Conservation (phyloP, 2,329 filamentous ascomycete species). For the Apiospora aurea region DNA sequence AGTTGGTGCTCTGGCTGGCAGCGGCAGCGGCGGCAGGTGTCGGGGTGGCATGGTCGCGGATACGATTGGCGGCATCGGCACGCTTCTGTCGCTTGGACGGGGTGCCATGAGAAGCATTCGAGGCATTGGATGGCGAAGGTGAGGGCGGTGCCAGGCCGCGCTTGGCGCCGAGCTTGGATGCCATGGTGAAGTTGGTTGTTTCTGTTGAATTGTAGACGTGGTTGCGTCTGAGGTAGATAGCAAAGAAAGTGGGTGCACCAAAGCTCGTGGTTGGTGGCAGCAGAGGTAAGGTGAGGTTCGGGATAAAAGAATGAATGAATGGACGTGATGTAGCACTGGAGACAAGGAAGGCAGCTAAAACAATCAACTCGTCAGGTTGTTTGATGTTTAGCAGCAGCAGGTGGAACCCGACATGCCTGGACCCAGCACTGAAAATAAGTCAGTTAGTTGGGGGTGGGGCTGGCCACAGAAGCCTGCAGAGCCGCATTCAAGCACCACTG, state of each 20-base stretch:
- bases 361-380: not conserved
- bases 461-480: not conserved
- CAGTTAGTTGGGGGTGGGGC: not conserved
- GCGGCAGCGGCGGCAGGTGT: slow-evolving; percentile 45
- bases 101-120: slow-evolving; percentile 56
- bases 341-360: not conserved
- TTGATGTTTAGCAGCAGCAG: not conserved
- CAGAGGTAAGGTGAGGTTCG: not conserved
- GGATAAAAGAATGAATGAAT: not conserved
- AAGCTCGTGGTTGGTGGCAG: not conserved
- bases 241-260: slow-evolving; percentile 2
- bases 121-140: slow-evolving; percentile 64
- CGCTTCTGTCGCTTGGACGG: slow-evolving; percentile 73
- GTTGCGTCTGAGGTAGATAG: not conserved
- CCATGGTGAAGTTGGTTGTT: slow-evolving; percentile 42
- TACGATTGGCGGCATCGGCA: slow-evolving; percentile 39
- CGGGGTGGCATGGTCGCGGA: slow-evolving; percentile 33
- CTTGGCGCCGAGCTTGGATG: slow-evolving; percentile 65
- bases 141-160: slow-evolving; percentile 63
- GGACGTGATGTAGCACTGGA: not conserved
- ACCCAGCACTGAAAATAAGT: not conserved
- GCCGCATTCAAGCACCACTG: not conserved
- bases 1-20: slow-evolving; percentile 68
- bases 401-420: not conserved
- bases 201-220: not conserved